Evolutionary conservation across 2,329 filamentous ascomycete species (phyloP), one percentile per base, ranked within the genome.

Genomic region (Diaporthe citrichinensis): DNA sequence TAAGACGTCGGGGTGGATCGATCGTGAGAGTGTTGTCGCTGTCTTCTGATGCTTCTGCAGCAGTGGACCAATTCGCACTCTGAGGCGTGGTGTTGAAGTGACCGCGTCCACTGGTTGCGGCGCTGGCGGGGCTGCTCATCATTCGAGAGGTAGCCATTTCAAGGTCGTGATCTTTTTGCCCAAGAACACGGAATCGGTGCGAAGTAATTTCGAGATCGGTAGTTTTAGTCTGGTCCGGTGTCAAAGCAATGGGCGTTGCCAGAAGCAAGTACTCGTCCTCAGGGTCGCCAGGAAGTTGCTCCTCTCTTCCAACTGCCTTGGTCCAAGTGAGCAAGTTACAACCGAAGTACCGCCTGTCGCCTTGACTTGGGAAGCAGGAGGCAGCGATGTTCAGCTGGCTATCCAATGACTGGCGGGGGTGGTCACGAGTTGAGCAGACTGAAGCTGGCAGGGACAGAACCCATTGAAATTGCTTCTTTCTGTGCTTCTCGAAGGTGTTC

Each of bases 381-480:
- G 51, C 51, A 61, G 65, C 20, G 25, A 14, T 31, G n/a, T 68
- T 46, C n/a, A 53, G 49, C 25, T 41, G 58, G 44, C 41, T 68
- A n/a, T 71, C 39, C 46, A 59, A 34, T 7, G 59, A 55, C 20
- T 41, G 46, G 55, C 14, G 15, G 31, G 57, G 46, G 41, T 75
- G 75, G 36, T 73, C 62, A 62, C 28, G 25, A 39, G 23, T 57
- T 53, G 65, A 53, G 34, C 53, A 58, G 39, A 67, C 75, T 62
- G 82, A 77, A 74, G 78, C 78, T 61, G 84, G 82, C 76, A 86
- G 82, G 34, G 85, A 84, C 51, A 90, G 80, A 73, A 89, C 80
- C 84, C 86, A 90, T 79, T 89, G 86, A 79, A 87, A 90, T 81
- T 88, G 83, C 85, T 86, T 86, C 83, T 85, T 83, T 77, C 85